Conservation (phyloP, 2,329 filamentous ascomycete species). For the Beauveria australis region DNA sequence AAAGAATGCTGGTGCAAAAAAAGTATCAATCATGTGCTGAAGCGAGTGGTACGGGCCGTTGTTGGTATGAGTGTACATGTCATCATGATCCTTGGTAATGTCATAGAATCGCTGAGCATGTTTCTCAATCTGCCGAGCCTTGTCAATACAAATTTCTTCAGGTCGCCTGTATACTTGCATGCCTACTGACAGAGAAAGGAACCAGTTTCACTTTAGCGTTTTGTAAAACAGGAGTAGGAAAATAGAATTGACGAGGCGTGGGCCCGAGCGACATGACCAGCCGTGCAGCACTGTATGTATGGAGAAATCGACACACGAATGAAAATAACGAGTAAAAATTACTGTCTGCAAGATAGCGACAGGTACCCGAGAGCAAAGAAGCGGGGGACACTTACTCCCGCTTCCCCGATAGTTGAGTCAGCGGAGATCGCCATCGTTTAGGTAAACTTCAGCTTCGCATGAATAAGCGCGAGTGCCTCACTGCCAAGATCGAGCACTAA, state of each 20-base stretch:
- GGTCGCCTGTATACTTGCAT: no score
- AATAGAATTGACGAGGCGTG: neutral
- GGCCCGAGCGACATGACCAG: neutral
- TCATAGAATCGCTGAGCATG: slow-evolving; percentile 2
- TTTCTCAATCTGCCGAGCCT: neutral
- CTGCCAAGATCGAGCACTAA: neutral
- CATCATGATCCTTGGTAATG: slow-evolving; percentile 3
- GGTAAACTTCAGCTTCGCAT: neutral
- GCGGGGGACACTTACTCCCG: neutral
- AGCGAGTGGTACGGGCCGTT: neutral
- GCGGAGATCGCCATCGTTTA: neutral
- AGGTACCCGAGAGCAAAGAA: neutral
- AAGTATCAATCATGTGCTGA: neutral
- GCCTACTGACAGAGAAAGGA: neutral
- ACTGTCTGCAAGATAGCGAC: neutral
- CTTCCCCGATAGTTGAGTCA: neutral
- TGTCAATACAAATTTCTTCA: neutral
- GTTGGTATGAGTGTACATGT: slow-evolving; percentile 1
- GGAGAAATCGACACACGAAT: neutral
- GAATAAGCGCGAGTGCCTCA: neutral
- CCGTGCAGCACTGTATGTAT: no score
- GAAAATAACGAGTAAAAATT: neutral
- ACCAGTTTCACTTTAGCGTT: slow-evolving; percentile 1
- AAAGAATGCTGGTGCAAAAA: neutral
- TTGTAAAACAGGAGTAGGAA: neutral